Evolutionary conservation across 1,139 yeast species (phyloP).

Genomic region (Geotrichum reessii): DNA sequence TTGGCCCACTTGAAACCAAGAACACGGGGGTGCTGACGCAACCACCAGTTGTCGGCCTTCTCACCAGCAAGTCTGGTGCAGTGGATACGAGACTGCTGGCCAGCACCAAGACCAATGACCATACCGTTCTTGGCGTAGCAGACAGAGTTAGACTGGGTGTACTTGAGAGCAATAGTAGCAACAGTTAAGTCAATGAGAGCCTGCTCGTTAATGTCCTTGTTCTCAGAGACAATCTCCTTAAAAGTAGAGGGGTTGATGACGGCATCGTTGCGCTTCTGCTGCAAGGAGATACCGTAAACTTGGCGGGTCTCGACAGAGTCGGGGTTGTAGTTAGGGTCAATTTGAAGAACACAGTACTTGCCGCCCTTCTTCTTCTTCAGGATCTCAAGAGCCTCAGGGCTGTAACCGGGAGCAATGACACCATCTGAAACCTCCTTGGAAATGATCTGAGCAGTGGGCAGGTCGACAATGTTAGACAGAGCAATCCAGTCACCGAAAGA

Average conservation of each 20-base stretch:
- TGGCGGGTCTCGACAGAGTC: constrained; percentile 80
- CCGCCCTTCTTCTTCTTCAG: constrained; percentile 93
- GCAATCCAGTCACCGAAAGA: constrained; percentile 98
- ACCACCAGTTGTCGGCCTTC: constrained; percentile 99
- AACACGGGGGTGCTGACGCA: constrained; percentile 95
- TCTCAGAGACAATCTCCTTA: constrained; percentile 83
- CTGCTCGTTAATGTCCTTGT: constrained; percentile 83
- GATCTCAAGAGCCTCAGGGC: constrained; percentile 83
- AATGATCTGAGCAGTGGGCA: constrained; percentile 94
- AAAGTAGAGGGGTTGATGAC: constrained; percentile 82
- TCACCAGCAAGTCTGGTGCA: constrained; percentile 99
- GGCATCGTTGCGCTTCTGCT: constrained; percentile 97
- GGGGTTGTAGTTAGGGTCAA: constrained; percentile 90
- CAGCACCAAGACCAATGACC: constrained; percentile 98
- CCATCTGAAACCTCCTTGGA: constrained; percentile 97
- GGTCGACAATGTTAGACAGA: constrained; percentile 88
- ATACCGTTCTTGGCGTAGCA: constrained; percentile 98
- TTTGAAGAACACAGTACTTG: constrained; percentile 91
- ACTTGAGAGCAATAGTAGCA: constrained; percentile 93
- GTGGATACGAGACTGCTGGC: constrained; percentile 98
- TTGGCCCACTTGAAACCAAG: constrained; percentile 93
- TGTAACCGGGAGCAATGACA: constrained; percentile 96
- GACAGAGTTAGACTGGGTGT: constrained; percentile 96
- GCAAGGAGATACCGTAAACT: constrained; percentile 90
- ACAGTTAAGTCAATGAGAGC: constrained; percentile 90